Conservation (phyloP, 1,284 basidiomycete species). For the Stygiomarasmius scandens region DNA sequence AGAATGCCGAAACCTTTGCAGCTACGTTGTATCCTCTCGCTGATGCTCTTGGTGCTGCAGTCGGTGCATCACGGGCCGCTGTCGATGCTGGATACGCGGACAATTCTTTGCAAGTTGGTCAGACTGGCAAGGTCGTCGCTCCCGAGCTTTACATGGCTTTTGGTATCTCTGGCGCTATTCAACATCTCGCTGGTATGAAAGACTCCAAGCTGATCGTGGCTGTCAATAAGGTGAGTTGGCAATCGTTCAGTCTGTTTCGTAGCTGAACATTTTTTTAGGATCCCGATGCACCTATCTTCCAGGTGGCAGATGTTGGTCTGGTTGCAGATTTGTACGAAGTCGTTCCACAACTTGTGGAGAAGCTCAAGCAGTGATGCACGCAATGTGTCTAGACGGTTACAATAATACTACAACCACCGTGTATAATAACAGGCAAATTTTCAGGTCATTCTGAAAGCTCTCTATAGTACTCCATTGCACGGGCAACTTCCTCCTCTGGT, state of each 20-base stretch:
- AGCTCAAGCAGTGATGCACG: constrained; percentile 62
- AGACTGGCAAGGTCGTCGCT: constrained; percentile 96
- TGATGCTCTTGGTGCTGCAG: constrained; percentile 91
- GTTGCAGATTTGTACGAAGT: constrained; percentile 91
- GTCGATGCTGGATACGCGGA: constrained; percentile 99
- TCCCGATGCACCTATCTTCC: constrained; percentile 98
- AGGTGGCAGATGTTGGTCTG: constrained; percentile 95
- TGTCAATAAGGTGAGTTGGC: constrained; percentile 83
- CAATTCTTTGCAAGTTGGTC: constrained; percentile 97
- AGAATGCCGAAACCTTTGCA: constrained; percentile 93
- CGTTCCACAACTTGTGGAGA: constrained; percentile 86
- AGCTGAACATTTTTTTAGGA: constrained; percentile 58
- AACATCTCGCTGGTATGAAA: constrained; percentile 99
- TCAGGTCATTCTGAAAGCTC: constrained; percentile 24
- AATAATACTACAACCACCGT: background rate
- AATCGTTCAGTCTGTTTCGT: background rate
- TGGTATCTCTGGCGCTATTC: constrained; percentile 98
- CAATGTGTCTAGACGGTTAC: background rate
- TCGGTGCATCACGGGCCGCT: constrained; percentile 96
- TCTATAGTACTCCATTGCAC: constrained; percentile 23
- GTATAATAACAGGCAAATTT: too few species aligned
- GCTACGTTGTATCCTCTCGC: constrained; percentile 90
- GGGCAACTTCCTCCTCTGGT: constrained; percentile 27
- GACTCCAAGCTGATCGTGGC: constrained; percentile 99
- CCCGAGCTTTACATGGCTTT: constrained; percentile 96